Base-by-base conservation (phyloP, 768 basidiomycete genomes). In the Russula lepida region DNA sequence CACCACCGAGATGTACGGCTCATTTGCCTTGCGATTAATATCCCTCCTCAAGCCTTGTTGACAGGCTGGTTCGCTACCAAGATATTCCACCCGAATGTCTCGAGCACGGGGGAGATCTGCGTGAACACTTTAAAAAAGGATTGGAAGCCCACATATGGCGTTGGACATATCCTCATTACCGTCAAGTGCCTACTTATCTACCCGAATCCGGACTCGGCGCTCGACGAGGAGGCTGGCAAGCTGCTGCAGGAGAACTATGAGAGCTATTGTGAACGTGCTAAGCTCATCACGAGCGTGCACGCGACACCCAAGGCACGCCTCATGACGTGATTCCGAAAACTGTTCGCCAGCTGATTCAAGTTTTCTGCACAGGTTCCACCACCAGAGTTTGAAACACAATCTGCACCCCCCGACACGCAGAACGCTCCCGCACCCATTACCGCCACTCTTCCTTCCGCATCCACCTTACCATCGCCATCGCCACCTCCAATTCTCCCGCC, bases 101-200 rank as follows among this genome's bases (percentile, higher is more conserved):
- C 93, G 0, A 79, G 81, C 35, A 73, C 82, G 0, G 94, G 94
- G 17, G 94, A 97, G 74, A 98, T 98, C 67, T 98, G 94, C 71
- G 94, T 98, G 15, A 95, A 95, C 75, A 98, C 94, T 7, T 76
- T 98, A 27, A 98, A 97, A 80, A 95, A 97, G 73, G 93, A 95
- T 69, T 98, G 95, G 95, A 89, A 93, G 71, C 81, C 89, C 25
- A 82, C 85, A 13, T 95, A 92, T 68, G 95, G 95, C 52, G 92
- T 98, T 32, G 83, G 79, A 15, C 92, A 95, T 71, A 95, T 95
- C 61, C 81, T 95, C 17, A 86, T 92, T 60, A 95, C 92, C 30
- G 86, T 98, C 66, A 95, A 94, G 72, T 97, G 95, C 70, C 83
- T 98, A 49, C 81, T 98, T 64, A 98, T 98, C 66, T 94, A 94